Evolutionary conservation across 2,329 filamentous ascomycete genomes (phyloP), one percentile per base, ranked within the genome.

Genomic region (Alternaria solani): DNA sequence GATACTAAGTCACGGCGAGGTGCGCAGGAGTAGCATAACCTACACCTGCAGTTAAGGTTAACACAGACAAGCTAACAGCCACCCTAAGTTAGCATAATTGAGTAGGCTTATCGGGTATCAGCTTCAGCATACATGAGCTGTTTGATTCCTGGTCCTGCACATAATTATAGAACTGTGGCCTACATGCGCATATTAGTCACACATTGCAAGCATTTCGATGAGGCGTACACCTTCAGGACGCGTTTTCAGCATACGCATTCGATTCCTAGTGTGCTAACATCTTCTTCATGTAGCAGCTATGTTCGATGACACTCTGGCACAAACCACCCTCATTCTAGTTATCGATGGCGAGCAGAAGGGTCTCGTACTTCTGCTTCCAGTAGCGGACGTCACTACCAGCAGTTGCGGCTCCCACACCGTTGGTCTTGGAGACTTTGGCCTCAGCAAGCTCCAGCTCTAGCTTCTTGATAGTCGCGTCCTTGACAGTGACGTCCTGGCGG

Each of bases 341-440:
- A 23, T 69, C 55, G 38, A 71, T 26, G 18, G 42, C 57, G 20
- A 66, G 60, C 48, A 73, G 51, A 18, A 74, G 66, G 2, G 43
- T 47, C 20, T 74, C 70, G 30, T 74, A 74, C 58, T 70, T 72
- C 25, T 43, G 48, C 57, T 70, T 71, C 72, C 72, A 74, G 63
- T 73, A 72, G 1, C 42, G 51, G 26, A 44, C 47, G 34, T 71
- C 66, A 3, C 26, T 43, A 42, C 34, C 38, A 26, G 44, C 20
- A 23, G 42, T 18, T 14, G 43, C 56, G 25, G 30, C 30, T 48
- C 46, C 59, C 1, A 57, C 52, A 25, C 60, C 64, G 28, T 69
- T 70, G 7, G 57, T 46, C 43, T 66, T 61, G 1, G 64, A 52
- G 7, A 49, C 32, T 52, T 64, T 67, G 23, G 63, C 59, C 6